phyloP scores from a whole-genome alignment of 805 yeast species.

The Torulaspora franciscae region DNA sequence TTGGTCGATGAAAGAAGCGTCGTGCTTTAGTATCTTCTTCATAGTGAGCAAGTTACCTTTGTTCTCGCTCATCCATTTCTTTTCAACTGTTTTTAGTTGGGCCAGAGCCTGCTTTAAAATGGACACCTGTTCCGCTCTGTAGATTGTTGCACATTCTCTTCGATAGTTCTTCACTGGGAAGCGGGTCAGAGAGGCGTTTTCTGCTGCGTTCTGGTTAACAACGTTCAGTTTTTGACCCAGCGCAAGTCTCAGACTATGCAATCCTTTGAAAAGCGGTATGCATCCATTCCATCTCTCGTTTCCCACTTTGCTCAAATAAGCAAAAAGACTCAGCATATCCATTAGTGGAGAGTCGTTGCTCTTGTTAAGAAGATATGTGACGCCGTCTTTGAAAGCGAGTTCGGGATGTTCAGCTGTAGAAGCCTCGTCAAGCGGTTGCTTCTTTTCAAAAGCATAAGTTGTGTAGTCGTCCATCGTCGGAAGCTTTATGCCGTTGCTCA shows the following conservation, averaged over 20 bases:
- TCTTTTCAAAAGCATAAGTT: conserved; percentile 36
- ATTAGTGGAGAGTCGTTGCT: conserved; percentile 15
- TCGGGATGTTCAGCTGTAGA: conserved; percentile 5
- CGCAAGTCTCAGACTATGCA: conserved; percentile 51
- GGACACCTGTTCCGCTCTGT: conserved; percentile 46
- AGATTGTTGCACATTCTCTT: conserved; percentile 37
- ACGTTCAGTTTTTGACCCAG: conserved; percentile 44
- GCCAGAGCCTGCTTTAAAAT: conserved; percentile 44
- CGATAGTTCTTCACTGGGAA: conserved; percentile 15
- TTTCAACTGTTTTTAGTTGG: conserved; percentile 47
- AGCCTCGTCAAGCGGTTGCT: not conserved
- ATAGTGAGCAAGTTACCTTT: conserved; percentile 45
- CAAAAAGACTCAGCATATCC: conserved; percentile 33
- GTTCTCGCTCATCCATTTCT: conserved; percentile 40
- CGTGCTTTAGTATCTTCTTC: conserved; percentile 49
- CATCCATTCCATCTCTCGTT: conserved; percentile 35
- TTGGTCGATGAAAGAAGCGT: conserved; percentile 44
- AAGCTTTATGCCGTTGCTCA: conserved; percentile 38
- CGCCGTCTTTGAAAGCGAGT: conserved; percentile 29
- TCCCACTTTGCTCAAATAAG: conserved; percentile 36
- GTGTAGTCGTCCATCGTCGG: conserved; percentile 41
- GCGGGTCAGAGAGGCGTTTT: conserved; percentile 7
- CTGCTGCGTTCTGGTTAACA: conserved; percentile 14
- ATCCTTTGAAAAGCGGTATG: conserved; percentile 54
- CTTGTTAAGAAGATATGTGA: conserved; percentile 34